A percentile compares a stretch with the other conserved stretches of the same genome.
phyloP scores from a whole-genome alignment of 305 asterid genomes.

The Fraxinus albicans region DNA sequence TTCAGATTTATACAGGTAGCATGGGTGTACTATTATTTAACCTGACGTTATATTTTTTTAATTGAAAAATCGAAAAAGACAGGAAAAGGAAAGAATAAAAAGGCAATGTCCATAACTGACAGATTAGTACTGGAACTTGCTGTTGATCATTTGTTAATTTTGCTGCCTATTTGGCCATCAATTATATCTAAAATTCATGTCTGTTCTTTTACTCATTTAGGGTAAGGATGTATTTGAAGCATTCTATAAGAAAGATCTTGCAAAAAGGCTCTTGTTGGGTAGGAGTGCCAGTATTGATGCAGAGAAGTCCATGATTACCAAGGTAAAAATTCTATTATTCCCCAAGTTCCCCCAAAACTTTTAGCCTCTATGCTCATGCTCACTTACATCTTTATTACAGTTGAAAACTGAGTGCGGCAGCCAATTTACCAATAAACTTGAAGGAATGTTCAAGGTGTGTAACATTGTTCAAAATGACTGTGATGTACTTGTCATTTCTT shows the following conservation, averaged over 20 bases:
- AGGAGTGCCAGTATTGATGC: slow-evolving; percentile 87
- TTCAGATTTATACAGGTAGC: slow-evolving; percentile 93
- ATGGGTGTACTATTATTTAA: not conserved
- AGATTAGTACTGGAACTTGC: not conserved
- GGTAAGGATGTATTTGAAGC: slow-evolving; percentile 63
- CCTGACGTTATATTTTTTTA: slow-evolving; percentile 22
- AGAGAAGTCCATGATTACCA: slow-evolving; percentile 71
- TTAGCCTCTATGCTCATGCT: not conserved
- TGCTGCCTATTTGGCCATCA: not conserved
- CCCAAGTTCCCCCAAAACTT: not conserved
- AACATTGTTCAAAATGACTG: slow-evolving; percentile 12
- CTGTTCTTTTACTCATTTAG: slow-evolving; percentile 24
- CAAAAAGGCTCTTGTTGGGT: slow-evolving; percentile 63
- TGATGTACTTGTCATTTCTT: not conserved
- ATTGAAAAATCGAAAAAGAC: not conserved
- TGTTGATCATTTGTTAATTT: not conserved
- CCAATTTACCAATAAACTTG: slow-evolving; percentile 97
- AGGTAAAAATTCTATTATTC: slow-evolving; percentile 26
- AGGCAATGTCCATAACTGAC: not conserved
- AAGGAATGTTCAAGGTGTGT: slow-evolving; percentile 97
- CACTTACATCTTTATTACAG: slow-evolving; percentile 44
- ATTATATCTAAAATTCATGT: not conserved
- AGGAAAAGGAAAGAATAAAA: not conserved
- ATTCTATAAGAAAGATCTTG: slow-evolving; percentile 66
- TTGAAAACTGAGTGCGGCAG: slow-evolving; percentile 97